A percentile compares a stretch with the other conserved stretches of the same genome.
phyloP scores from a whole-genome alignment of 768 basidiomycete species.

The Boletus reticuloceps region DNA sequence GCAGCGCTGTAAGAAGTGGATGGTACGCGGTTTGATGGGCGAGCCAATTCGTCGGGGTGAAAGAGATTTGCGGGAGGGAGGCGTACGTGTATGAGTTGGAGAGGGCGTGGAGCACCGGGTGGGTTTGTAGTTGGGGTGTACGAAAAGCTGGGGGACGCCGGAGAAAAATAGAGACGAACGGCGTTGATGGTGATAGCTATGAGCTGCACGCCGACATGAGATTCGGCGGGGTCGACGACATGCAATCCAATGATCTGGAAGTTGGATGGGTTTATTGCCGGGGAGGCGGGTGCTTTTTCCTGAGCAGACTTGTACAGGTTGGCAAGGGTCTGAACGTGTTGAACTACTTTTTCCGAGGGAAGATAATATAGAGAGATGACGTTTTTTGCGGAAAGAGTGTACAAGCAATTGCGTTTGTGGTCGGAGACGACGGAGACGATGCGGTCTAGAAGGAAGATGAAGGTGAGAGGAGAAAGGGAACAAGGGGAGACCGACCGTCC shows the following conservation, averaged over 20 bases:
- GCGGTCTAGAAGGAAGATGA: constrained; percentile 50
- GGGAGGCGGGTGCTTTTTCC: constrained; percentile 78
- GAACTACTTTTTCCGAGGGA: constrained; percentile 60
- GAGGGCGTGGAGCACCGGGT: constrained; percentile 33
- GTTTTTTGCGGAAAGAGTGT: constrained; percentile 67
- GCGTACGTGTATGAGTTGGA: constrained; percentile 77
- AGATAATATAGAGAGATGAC: constrained; percentile 67
- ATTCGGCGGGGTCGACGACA: constrained; percentile 62
- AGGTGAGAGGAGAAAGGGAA: not conserved
- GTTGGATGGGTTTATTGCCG: constrained; percentile 63
- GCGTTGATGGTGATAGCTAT: constrained; percentile 82
- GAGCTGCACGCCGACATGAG: constrained; percentile 68
- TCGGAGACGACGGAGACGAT: constrained; percentile 70
- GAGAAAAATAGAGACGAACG: constrained; percentile 79
- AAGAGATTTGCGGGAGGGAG: constrained; percentile 73
- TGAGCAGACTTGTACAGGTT: constrained; percentile 74
- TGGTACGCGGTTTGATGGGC: constrained; percentile 45
- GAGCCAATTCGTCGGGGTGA: constrained; percentile 70
- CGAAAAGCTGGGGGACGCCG: constrained; percentile 48
- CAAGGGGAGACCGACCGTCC: constrained; percentile 53
- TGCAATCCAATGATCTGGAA: constrained; percentile 75
- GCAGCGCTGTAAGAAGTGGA: constrained; percentile 44
- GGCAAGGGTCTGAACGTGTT: constrained; percentile 71
- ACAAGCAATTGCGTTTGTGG: constrained; percentile 65
- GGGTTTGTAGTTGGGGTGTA: constrained; percentile 37